These are phyloP conservation scores for Amniculicola lignicola DNA, from an alignment of 495 filamentous ascomycete genomes.

Conservation along the genomic window DNA sequence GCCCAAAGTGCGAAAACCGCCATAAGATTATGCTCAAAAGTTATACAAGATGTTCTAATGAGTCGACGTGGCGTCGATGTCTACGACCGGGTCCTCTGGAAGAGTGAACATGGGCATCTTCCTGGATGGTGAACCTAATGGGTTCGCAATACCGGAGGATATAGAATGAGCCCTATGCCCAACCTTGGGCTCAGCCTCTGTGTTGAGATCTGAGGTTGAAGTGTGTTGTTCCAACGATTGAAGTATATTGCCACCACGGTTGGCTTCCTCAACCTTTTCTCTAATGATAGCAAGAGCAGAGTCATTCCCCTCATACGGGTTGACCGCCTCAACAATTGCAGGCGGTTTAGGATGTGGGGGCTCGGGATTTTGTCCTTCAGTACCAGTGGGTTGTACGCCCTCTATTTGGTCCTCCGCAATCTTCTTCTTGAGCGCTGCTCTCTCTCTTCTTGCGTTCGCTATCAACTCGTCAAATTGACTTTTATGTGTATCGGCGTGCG, in stretches of 20 bases:
- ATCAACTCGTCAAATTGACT: conserved; percentile 62
- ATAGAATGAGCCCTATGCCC: background rate
- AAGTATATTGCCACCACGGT: background rate
- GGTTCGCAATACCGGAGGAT: background rate
- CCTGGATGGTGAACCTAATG: conserved; percentile 17
- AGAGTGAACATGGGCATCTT: conserved; percentile 31
- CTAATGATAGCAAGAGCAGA: conserved; percentile 17
- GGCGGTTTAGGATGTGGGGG: background rate
- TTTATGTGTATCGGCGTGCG: conserved; percentile 71
- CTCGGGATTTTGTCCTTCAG: background rate
- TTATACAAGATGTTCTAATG: too few species aligned
- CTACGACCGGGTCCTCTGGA: conserved; percentile 27
- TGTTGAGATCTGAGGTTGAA: background rate
- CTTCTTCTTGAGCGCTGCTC: conserved; percentile 1
- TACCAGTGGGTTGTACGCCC: background rate
- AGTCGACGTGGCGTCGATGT: too few species aligned
- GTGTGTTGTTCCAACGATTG: conserved; percentile 5
- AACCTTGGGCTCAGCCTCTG: background rate
- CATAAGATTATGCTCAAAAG: too few species aligned
- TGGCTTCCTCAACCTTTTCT: conserved; percentile 22
- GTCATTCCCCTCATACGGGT: conserved; percentile 24
- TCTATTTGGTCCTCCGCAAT: conserved; percentile 4
- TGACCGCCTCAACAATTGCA: background rate
- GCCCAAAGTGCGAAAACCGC: too few species aligned
- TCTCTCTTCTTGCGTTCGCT: conserved; percentile 32